phyloP scores from a whole-genome alignment of 225 moss, liverwort and hornwort species.

The Bryum argenteum region DNA sequence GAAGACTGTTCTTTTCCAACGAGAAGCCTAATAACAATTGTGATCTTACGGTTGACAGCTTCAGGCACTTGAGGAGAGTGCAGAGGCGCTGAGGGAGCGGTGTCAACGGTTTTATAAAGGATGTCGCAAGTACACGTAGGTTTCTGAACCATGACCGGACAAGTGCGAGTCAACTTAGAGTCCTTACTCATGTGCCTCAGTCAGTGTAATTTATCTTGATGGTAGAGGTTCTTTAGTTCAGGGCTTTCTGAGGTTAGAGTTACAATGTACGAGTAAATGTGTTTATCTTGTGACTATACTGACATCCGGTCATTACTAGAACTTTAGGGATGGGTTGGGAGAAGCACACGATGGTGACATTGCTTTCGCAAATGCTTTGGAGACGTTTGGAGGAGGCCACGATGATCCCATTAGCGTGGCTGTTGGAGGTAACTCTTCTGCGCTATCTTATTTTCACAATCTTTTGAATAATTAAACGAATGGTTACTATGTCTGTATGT shows the following conservation, averaged over 20 bases:
- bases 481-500: slow-evolving; percentile 5
- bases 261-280: neutral
- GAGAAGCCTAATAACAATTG: slow-evolving; percentile 21
- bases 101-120: slow-evolving; percentile 96
- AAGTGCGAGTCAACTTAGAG: neutral
- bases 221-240: slow-evolving; percentile 4
- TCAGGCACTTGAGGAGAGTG: slow-evolving; percentile 88
- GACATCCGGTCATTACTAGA: slow-evolving; percentile 25
- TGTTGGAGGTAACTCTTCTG: slow-evolving; percentile 70
- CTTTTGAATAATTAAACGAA: slow-evolving; percentile 4
- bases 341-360: slow-evolving; percentile 96
- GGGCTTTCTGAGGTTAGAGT: slow-evolving; percentile 16
- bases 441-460: slow-evolving; percentile 25
- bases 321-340: slow-evolving; percentile 75
- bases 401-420: slow-evolving; percentile 97
- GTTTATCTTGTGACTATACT: slow-evolving; percentile 4
- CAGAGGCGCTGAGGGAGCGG: slow-evolving; percentile 88
- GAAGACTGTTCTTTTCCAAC: slow-evolving; percentile 2
- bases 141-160: slow-evolving; percentile 19
- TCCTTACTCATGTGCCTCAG: slow-evolving; percentile 9
- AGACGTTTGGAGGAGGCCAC: slow-evolving; percentile 87
- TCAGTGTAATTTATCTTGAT: slow-evolving; percentile 14
- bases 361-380: slow-evolving; percentile 90
- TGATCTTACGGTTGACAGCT: slow-evolving; percentile 51
- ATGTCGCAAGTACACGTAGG: slow-evolving; percentile 84